Percentiles rank a stretch among this genome's conserved stretches.
Conservation (phyloP, 2,329 filamentous ascomycete genomes). For the Beauveria sp. region DNA sequence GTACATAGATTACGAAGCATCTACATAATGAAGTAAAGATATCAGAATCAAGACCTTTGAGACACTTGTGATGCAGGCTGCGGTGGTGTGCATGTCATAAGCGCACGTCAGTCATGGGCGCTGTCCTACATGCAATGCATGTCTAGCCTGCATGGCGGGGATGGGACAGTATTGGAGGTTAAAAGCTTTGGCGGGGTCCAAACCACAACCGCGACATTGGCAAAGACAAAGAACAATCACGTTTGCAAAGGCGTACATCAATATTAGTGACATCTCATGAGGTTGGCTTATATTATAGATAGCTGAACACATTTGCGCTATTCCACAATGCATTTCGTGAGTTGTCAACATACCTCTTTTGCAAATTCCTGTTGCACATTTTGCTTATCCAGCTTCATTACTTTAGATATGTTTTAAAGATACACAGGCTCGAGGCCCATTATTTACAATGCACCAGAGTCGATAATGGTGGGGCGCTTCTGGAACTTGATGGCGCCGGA, state of each 20-base stretch:
- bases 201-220: too few species aligned
- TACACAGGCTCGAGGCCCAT: slow-evolving; percentile 15
- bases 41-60: background rate
- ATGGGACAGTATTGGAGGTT: background rate
- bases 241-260: background rate
- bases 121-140: slow-evolving; percentile 3
- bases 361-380: background rate
- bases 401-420: slow-evolving; percentile 11
- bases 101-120: background rate
- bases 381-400: slow-evolving; percentile 1
- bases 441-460: slow-evolving; percentile 42
- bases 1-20: background rate
- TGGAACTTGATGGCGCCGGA: slow-evolving; percentile 48
- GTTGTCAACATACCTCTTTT: background rate
- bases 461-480: slow-evolving; percentile 52
- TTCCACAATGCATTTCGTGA: slow-evolving; percentile 1
- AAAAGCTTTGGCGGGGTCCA: background rate
- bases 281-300: slow-evolving; percentile 2
- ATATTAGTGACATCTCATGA: background rate
- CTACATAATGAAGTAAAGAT: background rate
- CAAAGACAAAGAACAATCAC: background rate
- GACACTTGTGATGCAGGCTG: background rate
- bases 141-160: background rate
- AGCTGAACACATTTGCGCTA: background rate
- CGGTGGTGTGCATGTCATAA: background rate